Conservation (phyloP, 192 early-diverging fungal genomes). For the Entomortierella beljakovae region DNA sequence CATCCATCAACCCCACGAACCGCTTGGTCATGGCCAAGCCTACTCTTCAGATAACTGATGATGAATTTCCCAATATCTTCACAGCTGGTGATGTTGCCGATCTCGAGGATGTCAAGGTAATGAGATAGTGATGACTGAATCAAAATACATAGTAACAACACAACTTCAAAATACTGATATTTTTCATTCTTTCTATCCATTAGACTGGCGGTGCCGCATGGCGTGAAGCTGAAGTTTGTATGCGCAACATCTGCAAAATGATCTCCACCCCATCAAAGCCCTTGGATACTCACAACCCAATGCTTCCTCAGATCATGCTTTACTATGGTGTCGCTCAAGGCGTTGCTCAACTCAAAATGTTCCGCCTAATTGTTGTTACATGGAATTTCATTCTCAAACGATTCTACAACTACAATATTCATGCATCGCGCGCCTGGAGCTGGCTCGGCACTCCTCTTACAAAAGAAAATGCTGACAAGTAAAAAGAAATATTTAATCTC, state of each 20-base stretch:
- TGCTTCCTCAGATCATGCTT: conserved; percentile 35
- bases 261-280: conserved; percentile 7
- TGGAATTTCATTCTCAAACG: conserved; percentile 25
- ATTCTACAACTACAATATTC: conserved; percentile 38
- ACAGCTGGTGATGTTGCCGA: conserved; percentile 79
- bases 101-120: conserved; percentile 56
- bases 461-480: conserved; percentile 33
- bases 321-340: conserved; percentile 32
- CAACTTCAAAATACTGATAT: not conserved
- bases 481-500: not conserved
- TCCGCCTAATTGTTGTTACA: conserved; percentile 9
- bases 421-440: conserved; percentile 23
- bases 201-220: conserved; percentile 42
- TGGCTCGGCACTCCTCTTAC: conserved; percentile 33
- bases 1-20: conserved; percentile 63
- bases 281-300: conserved; percentile 16
- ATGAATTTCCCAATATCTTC: conserved; percentile 72
- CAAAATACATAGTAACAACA: not conserved
- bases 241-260: conserved; percentile 46
- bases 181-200: not conserved
- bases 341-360: conserved; percentile 23
- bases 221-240: conserved; percentile 21
- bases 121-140: not conserved
- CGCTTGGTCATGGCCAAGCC: conserved; percentile 71
- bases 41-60: conserved; percentile 78